Base-by-base conservation (phyloP, 1,284 basidiomycete species). In the Ceratobasidium papillatum region DNA sequence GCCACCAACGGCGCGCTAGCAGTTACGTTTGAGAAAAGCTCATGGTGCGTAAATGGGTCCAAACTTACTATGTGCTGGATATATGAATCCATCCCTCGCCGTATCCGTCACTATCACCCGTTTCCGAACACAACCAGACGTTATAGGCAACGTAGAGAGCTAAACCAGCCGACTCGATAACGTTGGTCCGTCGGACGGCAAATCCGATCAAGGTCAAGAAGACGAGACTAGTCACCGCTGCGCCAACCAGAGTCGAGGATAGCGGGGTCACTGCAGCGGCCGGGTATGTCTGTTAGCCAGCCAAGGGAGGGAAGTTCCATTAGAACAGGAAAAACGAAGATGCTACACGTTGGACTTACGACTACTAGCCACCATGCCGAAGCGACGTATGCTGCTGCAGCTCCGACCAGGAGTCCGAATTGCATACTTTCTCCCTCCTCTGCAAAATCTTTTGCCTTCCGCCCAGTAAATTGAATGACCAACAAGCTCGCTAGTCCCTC, bases 181-280 rank as follows among this genome's bases (percentile, higher is more conserved):
- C 93, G 79, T 96, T 98, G 59, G 96, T 98, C 65, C 94, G 87
- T 73, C 94, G 88, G 75, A 96, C 82, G 12, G 89, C 89, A 82
- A 98, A 97, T 4, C 94, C 94, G 77, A 98, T 97, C 77, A 94
- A 87, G 1, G 93, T 95, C 47, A 98, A 86, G 83, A 98, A 98
- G 58, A 96, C 81, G 77, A 91, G 85, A 8, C 86, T 86, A 0
- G 91, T 91, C 75, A 90, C 79, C 12, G 92, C 91, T 14, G 91
- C 92, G 3, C 94, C 94, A 19, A 95, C 84, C 19, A 96, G 84
- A 0, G 94, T 95, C 1, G 94, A 93, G n/a, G 92, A 91, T 45
- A 95, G 83, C 5, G 93, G 92, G 0, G 93, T 92, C 1, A 90
- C 87, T 4, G 94, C 94, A 8, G 93, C 91, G 9, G 89, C 86